Evolutionary conservation across 495 filamentous ascomycete species (phyloP).

Genomic region (Penicillium argentinense): DNA sequence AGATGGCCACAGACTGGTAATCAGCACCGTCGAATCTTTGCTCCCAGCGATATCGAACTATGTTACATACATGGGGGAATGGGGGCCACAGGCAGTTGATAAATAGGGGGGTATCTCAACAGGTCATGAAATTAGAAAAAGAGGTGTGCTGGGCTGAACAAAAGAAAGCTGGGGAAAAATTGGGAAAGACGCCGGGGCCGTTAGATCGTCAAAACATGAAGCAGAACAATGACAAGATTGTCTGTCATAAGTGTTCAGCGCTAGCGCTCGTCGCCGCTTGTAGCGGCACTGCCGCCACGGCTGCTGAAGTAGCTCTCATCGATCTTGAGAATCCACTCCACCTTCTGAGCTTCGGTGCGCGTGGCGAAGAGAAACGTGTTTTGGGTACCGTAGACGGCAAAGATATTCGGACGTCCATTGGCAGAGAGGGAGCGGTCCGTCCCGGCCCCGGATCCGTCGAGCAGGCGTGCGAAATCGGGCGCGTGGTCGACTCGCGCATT

Average conservation of each 20-base stretch:
- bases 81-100: slow-evolving; percentile 35
- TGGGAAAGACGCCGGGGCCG: slow-evolving; percentile 15
- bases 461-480: slow-evolving; percentile 78
- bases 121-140: slow-evolving; percentile 21
- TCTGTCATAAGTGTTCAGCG: too few species aligned
- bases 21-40: slow-evolving; percentile 31
- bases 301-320: slow-evolving; percentile 58
- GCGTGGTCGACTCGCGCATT: slow-evolving; percentile 84
- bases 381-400: slow-evolving; percentile 88
- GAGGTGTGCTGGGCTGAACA: not conserved
- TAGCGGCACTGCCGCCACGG: slow-evolving; percentile 27
- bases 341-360: slow-evolving; percentile 80
- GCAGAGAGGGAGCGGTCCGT: slow-evolving; percentile 36
- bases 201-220: slow-evolving; percentile 29
- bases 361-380: slow-evolving; percentile 95
- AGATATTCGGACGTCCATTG: slow-evolving; percentile 68
- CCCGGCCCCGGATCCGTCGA: slow-evolving; percentile 49
- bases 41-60: slow-evolving; percentile 33
- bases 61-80: slow-evolving; percentile 41
- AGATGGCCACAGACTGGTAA: slow-evolving; percentile 12
- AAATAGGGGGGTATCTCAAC: slow-evolving; percentile 34
- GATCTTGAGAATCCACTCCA: slow-evolving; percentile 90
- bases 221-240: slow-evolving; percentile 7
- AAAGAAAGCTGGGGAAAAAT: slow-evolving; percentile 16
- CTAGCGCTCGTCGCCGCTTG: slow-evolving; percentile 26